Conservation (phyloP, 176 grass and related monocot genomes). For the Cenchrus purpureus region DNA sequence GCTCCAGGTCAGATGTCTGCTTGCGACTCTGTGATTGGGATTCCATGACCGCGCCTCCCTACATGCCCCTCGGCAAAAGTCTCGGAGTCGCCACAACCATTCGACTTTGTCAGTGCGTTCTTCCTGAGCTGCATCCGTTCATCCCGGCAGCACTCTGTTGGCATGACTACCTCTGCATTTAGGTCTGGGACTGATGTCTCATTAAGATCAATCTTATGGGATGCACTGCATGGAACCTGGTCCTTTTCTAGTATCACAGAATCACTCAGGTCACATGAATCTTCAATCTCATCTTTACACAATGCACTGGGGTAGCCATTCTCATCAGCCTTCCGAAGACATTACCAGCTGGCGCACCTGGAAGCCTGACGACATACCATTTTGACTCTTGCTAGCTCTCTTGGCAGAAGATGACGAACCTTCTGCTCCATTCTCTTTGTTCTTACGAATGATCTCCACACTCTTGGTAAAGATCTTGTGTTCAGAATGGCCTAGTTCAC, state of each 20-base stretch:
- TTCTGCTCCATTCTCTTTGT: constrained; percentile 55
- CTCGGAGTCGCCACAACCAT: constrained; percentile 61
- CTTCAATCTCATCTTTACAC: constrained; percentile 69
- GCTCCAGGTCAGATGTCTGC: constrained; percentile 54
- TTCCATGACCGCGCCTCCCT: constrained; percentile 58
- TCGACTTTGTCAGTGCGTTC: constrained; percentile 55
- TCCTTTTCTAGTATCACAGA: constrained; percentile 51
- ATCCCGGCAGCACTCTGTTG: constrained; percentile 53
- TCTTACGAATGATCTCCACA: constrained; percentile 80
- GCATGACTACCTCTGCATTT: constrained; percentile 75
- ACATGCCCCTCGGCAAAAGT: constrained; percentile 51
- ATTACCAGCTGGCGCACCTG: constrained; percentile 80
- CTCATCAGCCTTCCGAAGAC: constrained; percentile 68
- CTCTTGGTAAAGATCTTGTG: constrained; percentile 87
- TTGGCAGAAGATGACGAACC: constrained; percentile 64
- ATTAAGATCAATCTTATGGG: constrained; percentile 71
- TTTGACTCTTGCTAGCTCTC: constrained; percentile 51
- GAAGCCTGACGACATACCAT: constrained; percentile 63
- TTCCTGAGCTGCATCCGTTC: constrained; percentile 60
- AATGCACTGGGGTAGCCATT: constrained; percentile 61
- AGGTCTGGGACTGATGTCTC: constrained; percentile 80
- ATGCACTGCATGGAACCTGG: constrained; percentile 43
- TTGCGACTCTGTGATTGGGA: constrained; percentile 61
- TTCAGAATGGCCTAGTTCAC: constrained; percentile 91
- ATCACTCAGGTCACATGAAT: constrained; percentile 75